A percentile compares a stretch with the other conserved stretches of the same genome.
phyloP scores from a whole-genome alignment of 805 yeast species.

The Nakazawaea sp. region DNA sequence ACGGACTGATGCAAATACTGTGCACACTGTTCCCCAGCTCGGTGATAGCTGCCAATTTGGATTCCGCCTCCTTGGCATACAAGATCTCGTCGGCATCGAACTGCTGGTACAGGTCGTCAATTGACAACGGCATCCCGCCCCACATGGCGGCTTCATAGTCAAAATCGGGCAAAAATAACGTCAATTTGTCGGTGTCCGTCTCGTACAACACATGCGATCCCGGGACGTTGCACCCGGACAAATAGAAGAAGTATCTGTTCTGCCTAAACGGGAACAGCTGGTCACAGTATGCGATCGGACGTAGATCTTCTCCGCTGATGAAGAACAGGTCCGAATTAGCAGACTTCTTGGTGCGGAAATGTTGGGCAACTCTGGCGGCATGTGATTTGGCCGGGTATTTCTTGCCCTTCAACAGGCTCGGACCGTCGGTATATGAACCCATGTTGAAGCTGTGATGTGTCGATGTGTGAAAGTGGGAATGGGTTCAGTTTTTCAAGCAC shows the following conservation, averaged over 20 bases:
- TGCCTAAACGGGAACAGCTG: constrained; percentile 76
- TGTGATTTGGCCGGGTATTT: constrained; percentile 86
- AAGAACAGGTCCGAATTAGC: constrained; percentile 28
- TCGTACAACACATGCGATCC: constrained; percentile 66
- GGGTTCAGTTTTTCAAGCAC: too few species aligned
- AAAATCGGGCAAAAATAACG: constrained; percentile 73
- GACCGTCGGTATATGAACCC: constrained; percentile 8
- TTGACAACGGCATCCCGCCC: constrained; percentile 80
- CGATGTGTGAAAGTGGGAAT: too few species aligned
- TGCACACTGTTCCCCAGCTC: constrained; percentile 22
- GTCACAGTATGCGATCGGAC: constrained; percentile 70
- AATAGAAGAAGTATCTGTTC: constrained; percentile 82
- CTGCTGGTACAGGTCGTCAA: constrained; percentile 53
- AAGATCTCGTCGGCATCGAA: constrained; percentile 82
- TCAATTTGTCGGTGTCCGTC: constrained; percentile 44
- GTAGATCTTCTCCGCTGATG: constrained; percentile 53
- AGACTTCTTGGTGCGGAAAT: constrained; percentile 16
- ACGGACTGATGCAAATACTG: constrained; percentile 52
- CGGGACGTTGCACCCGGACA: constrained; percentile 77
- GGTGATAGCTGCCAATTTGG: constrained; percentile 19
- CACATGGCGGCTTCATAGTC: constrained; percentile 92
- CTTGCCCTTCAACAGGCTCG: constrained; percentile 18
- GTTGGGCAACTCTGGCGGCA: constrained; percentile 42
- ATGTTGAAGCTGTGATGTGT: too few species aligned
- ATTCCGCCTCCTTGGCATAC: constrained; percentile 45